Evolutionary conservation across 2,329 filamentous ascomycete genomes (phyloP).

Genomic region (Cercospora sp.): DNA sequence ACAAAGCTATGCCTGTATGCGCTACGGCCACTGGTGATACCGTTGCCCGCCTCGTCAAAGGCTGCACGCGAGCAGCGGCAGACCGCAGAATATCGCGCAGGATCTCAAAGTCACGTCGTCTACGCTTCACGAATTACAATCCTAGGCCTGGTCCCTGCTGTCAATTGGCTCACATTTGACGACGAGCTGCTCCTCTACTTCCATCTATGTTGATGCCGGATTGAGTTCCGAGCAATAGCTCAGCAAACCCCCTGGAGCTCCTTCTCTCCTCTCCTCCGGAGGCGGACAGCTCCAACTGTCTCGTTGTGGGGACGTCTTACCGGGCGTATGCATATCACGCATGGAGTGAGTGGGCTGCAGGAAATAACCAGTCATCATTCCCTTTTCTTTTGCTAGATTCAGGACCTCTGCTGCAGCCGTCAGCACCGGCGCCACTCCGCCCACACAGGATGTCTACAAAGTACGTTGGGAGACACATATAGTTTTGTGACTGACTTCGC

Average conservation of each 20-base stretch:
- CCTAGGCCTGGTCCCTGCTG: not conserved
- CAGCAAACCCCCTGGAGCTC: not conserved
- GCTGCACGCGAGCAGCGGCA: not conserved
- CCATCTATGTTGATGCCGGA: not conserved
- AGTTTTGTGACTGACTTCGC: too few relatives aligned
- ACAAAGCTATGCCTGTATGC: not conserved
- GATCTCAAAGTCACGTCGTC: not conserved
- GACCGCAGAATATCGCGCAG: not conserved
- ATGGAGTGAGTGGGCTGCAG: not conserved
- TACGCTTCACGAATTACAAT: not conserved
- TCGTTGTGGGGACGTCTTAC: too few relatives aligned
- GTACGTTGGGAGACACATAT: not conserved
- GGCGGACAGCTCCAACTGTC: not conserved
- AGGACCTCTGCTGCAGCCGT: not conserved
- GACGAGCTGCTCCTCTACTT: not conserved
- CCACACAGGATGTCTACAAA: not conserved
- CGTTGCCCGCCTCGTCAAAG: not conserved
- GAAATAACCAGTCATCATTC: not conserved
- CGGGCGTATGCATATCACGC: not conserved
- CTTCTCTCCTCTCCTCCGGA: not conserved
- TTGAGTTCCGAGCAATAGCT: not conserved
- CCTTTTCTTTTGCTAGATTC: not conserved
- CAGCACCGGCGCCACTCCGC: not conserved
- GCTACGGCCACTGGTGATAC: not conserved
- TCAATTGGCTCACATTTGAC: not conserved